Evolutionary conservation across 768 basidiomycete species (phyloP).

Genomic region (Tubosaeta sp.): DNA sequence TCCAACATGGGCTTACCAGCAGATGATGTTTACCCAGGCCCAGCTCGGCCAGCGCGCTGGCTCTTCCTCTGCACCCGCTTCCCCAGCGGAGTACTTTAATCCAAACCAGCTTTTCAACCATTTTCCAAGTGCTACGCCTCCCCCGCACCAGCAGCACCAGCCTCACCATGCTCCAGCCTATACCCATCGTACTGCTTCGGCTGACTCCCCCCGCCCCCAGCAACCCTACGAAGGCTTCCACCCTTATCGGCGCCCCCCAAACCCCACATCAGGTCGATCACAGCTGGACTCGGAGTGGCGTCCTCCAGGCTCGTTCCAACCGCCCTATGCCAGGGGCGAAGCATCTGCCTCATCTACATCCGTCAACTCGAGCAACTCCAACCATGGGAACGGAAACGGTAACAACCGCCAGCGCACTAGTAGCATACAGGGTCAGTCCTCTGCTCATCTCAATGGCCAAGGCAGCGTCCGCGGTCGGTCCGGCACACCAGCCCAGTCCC

Average conservation of each 20-base stretch:
- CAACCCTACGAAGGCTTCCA: constrained; percentile 58
- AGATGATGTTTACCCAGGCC: constrained; percentile 78
- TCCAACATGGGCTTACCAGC: constrained; percentile 83
- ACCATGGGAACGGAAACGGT: constrained; percentile 17
- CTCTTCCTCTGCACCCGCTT: constrained; percentile 35
- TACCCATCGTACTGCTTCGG: constrained; percentile 36
- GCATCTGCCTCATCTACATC: constrained; percentile 79
- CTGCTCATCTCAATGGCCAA: constrained; percentile 37
- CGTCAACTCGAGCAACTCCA: constrained; percentile 58
- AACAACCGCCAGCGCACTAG: constrained; percentile 58
- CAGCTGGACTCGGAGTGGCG: constrained; percentile 46
- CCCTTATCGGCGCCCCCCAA: constrained; percentile 71
- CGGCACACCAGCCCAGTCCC: constrained; percentile 19
- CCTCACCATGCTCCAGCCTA: constrained; percentile 30
- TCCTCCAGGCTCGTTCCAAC: constrained; percentile 48
- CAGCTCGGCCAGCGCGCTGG: constrained; percentile 44
- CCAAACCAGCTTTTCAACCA: constrained; percentile 59
- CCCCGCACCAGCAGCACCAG: constrained; percentile 48
- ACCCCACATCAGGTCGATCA: constrained; percentile 26
- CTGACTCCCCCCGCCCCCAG: constrained; percentile 22
- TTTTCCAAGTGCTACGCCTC: constrained; percentile 69
- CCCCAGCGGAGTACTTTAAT: constrained; percentile 53
- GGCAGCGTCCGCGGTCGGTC: constrained; percentile 37
- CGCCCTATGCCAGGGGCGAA: constrained; percentile 76
- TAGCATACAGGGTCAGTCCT: constrained; percentile 69